Conservation (phyloP, 1,284 basidiomycete genomes). For the Sanguinoderma infundibulare region DNA sequence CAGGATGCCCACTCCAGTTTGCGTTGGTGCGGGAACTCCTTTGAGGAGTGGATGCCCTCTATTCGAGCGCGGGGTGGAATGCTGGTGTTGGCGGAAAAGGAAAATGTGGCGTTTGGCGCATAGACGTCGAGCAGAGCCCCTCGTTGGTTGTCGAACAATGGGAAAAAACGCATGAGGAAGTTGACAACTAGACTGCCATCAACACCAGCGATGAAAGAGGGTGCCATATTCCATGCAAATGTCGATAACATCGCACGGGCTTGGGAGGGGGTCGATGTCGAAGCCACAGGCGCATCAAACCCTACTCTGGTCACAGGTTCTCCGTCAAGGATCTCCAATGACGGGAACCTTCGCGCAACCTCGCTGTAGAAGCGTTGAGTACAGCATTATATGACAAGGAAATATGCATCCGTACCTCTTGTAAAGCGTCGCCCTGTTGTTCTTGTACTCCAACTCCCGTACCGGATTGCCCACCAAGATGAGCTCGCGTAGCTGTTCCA, state of each 20-base stretch:
- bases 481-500: conserved; percentile 73
- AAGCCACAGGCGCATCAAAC: conserved; percentile 64
- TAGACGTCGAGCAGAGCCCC: conserved; percentile 75
- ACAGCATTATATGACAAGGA: background rate
- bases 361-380: conserved; percentile 52
- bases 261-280: conserved; percentile 25
- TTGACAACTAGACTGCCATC: conserved; percentile 69
- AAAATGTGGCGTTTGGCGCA: conserved; percentile 86
- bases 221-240: conserved; percentile 76
- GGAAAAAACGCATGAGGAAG: conserved; percentile 86
- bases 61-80: conserved; percentile 77
- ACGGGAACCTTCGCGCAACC: conserved; percentile 70
- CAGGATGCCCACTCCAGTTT: conserved; percentile 79
- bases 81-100: conserved; percentile 82
- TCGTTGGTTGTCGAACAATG: conserved; percentile 82
- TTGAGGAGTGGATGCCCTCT: conserved; percentile 63
- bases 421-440: conserved; percentile 60
- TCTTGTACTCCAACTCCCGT: conserved; percentile 62
- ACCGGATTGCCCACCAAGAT: conserved; percentile 84
- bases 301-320: conserved; percentile 75
- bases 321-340: conserved; percentile 75
- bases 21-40: conserved; percentile 79
- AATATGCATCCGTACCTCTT: conserved; percentile 58
- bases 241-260: conserved; percentile 53
- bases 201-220: conserved; percentile 79